Conservation (phyloP, 2,329 filamentous ascomycete species). For the Periconia sp. region DNA sequence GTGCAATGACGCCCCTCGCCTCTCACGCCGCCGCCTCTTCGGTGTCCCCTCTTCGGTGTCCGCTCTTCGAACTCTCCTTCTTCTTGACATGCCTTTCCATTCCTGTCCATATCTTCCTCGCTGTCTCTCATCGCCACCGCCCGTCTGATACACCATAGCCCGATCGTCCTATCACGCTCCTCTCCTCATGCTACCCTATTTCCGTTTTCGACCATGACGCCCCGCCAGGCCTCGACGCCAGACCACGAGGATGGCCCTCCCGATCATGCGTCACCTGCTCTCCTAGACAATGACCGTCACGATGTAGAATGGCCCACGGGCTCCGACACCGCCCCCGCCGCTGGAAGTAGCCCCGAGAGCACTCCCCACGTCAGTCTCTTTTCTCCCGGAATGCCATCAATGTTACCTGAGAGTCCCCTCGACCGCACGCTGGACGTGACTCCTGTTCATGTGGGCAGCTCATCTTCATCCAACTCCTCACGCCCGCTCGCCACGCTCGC, state of each 20-base stretch:
- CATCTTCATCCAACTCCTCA: slow-evolving; percentile 28
- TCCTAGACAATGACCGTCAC: background rate
- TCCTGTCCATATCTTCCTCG: background rate
- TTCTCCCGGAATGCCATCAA: slow-evolving; percentile 27
- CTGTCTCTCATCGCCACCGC: background rate
- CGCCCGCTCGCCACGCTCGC: slow-evolving; percentile 38
- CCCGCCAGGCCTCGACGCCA: slow-evolving; percentile 6
- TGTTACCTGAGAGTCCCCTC: slow-evolving; percentile 19
- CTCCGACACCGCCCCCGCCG: slow-evolving; percentile 10
- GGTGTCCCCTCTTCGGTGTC: slow-evolving; percentile 2
- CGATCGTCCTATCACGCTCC: slow-evolving; percentile 2
- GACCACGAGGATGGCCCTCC: slow-evolving; percentile 13
- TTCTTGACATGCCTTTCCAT: slow-evolving; percentile 1
- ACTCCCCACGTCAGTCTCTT: slow-evolving; percentile 34
- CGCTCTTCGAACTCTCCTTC: slow-evolving; percentile 5
- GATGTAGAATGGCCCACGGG: slow-evolving; percentile 15
- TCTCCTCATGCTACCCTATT: slow-evolving; percentile 4
- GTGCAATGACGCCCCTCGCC: slow-evolving; percentile 14
- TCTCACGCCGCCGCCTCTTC: slow-evolving; percentile 6
- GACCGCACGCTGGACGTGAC: slow-evolving; percentile 11
- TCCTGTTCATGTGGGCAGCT: slow-evolving; percentile 16
- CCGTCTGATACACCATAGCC: background rate
- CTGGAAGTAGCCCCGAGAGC: slow-evolving; percentile 8
- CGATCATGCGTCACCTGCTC: slow-evolving; percentile 8
- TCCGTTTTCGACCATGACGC: slow-evolving; percentile 13